Evolutionary conservation across 176 grass and related monocot species (phyloP).

Genomic region (Puya raimondii): DNA sequence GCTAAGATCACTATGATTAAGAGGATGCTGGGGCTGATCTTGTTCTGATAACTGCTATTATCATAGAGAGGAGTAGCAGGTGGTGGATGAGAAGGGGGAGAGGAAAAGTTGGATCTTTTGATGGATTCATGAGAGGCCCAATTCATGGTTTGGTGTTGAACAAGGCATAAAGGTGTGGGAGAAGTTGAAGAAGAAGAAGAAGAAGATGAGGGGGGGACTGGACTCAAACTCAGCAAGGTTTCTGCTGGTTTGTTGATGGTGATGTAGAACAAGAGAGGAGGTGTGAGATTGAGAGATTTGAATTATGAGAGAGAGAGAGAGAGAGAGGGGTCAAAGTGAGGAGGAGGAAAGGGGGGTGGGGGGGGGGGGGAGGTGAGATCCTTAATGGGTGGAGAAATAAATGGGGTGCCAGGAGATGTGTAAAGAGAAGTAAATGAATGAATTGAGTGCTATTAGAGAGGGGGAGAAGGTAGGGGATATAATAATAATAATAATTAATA

Average conservation of each 20-base stretch:
- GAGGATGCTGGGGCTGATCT: constrained; percentile 73
- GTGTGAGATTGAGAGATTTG: neutral
- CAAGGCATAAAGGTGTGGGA: constrained; percentile 16
- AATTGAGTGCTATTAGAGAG: neutral
- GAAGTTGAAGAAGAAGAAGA: neutral
- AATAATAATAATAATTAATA: neutral
- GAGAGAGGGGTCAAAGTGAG: neutral
- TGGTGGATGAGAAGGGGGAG: constrained; percentile 18
- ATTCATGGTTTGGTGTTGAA: neutral
- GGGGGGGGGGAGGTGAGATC: neutral
- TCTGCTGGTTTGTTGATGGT: neutral
- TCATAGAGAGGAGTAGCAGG: constrained; percentile 16
- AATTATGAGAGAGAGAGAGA: neutral
- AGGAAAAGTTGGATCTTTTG: constrained; percentile 4
- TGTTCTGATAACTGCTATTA: constrained; percentile 29
- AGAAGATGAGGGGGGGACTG: neutral
- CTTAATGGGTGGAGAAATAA: constrained; percentile 9
- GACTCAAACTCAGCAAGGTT: neutral
- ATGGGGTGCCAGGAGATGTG: neutral
- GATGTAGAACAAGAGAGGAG: too few relatives aligned
- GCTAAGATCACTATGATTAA: constrained; percentile 55
- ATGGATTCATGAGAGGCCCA: constrained; percentile 5
- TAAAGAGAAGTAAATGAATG: neutral
- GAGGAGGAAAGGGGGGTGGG: neutral
- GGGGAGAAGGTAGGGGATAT: neutral